These are phyloP conservation scores for Chlorella sp. DNA, from an alignment of 139 green algal genomes.

Conservation along the genomic window DNA sequence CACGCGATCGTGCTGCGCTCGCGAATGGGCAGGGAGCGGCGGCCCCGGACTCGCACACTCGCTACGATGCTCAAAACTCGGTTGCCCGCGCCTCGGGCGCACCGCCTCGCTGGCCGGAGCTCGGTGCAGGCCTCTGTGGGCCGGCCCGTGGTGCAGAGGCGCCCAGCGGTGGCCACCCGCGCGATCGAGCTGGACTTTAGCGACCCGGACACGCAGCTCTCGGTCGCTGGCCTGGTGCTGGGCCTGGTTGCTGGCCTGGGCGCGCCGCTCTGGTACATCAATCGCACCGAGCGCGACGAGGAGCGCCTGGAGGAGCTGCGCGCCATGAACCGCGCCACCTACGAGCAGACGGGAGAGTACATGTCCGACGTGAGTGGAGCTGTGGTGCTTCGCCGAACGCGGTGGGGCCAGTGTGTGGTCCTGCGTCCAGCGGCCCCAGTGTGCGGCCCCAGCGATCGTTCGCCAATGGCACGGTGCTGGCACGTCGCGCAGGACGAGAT, in stretches of 20 bases:
- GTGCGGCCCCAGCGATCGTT: background rate
- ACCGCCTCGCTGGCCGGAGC: no score
- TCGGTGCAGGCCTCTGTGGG: no score
- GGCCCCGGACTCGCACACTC: no score
- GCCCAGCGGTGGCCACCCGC: no score
- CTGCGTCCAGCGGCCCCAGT: no score
- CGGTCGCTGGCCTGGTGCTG: conserved; percentile 32
- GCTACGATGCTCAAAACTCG: no score
- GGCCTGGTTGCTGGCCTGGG: conserved; percentile 44
- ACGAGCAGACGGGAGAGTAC: conserved; percentile 77
- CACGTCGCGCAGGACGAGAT: conserved; percentile 74
- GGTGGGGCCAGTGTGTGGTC: background rate
- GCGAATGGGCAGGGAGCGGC: no score
- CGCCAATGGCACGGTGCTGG: background rate
- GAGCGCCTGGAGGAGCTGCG: conserved; percentile 74
- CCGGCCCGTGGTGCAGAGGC: no score
- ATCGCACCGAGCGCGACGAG: conserved; percentile 65
- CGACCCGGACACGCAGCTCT: conserved; percentile 59
- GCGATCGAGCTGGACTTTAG: conserved; percentile 72
- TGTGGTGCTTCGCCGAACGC: background rate
- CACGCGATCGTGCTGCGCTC: no score
- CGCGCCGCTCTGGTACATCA: conserved; percentile 73
- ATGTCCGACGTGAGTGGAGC: conserved; percentile 40
- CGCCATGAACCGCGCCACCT: conserved; percentile 72
- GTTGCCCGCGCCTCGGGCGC: no score